Evolutionary conservation across 306 rosid genomes (phyloP), one percentile per base, ranked within the genome.

Genomic region (Urtica urens): DNA sequence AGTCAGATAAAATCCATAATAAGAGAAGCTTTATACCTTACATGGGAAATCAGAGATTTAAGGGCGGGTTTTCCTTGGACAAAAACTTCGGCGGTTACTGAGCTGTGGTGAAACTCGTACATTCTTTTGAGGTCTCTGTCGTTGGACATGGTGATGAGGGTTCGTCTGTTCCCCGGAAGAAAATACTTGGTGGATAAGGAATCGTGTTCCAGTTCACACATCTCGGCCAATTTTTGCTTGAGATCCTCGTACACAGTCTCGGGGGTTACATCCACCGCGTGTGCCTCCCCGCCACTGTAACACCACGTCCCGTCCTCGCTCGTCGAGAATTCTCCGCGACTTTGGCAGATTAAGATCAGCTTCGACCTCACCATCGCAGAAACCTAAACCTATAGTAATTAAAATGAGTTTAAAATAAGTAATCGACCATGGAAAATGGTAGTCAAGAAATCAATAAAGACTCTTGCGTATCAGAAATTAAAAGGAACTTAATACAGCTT

Each of bases 341-440:
- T 69, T 33, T 77, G 83, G 58, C 79, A 72, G 54, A 77, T 77
- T 33, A 77, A 49, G 53, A 77, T 77, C 33, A 77, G 76, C 72
- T 77, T 77, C 33, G 69, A 61, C 71, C 60, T 72, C 43, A 27
- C 72, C 83, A 77, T 72, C 48, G 40, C 57, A 30, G 25, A 6
- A 23, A 45, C 52, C 78, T 61, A 37, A 60, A 65, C n/a, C 26
- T 17, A 22, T 46, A 28, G 9, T 23, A 59, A 38, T 28, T 28
- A 33, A 63, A 49, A 23, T 29, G n/a, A 23, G 21, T n/a, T 18
- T 6, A 34, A 10, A 48, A 6, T 25, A 5, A 25, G 10, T 17
- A 10, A 7, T 21, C n/a, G n/a, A n/a, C n/a, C n/a, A n/a, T n/a
- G n/a, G n/a, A n/a, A n/a, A n/a, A n/a, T n/a, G n/a, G n/a, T n/a